phyloP scores from a whole-genome alignment of 192 early-diverging fungal genomes.

The Coemansia asiatica region DNA sequence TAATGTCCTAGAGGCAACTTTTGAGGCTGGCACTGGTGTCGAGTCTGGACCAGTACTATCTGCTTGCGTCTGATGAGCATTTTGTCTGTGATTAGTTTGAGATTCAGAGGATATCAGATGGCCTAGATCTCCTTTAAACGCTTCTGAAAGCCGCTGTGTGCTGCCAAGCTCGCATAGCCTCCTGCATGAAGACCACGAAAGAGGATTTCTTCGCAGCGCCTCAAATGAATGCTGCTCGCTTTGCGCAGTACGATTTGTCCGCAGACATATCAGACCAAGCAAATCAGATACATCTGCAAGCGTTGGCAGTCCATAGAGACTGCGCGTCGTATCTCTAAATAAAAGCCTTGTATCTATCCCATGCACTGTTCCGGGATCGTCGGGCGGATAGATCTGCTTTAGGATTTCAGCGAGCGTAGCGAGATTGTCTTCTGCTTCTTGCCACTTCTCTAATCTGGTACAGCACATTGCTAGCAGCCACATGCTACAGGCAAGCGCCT shows the following conservation, averaged over 20 bases:
- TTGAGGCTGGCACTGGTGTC: not conserved
- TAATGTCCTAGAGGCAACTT: not conserved
- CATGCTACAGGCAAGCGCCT: conserved; percentile 45
- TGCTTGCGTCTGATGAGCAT: not conserved
- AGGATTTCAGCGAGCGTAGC: conserved; percentile 15
- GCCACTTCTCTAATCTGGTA: conserved; percentile 55
- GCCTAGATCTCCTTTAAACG: conserved; percentile 8
- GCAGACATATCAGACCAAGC: conserved; percentile 48
- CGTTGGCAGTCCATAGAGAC: conserved; percentile 29
- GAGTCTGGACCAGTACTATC: not conserved
- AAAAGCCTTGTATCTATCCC: conserved; percentile 20
- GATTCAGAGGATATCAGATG: not conserved
- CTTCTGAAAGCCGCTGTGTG: conserved; percentile 12
- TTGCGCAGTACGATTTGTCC: conserved; percentile 38
- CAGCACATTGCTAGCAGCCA: conserved; percentile 48
- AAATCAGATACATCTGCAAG: conserved; percentile 39
- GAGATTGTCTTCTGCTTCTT: conserved; percentile 54
- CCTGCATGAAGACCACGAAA: conserved; percentile 51
- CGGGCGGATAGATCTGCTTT: conserved; percentile 22
- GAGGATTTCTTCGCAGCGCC: conserved; percentile 42
- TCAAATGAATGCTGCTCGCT: conserved; percentile 41
- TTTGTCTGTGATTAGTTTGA: not conserved
- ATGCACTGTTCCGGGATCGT: conserved; percentile 15
- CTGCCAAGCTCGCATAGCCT: conserved; percentile 44
- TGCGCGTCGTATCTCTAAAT: not conserved